These are phyloP conservation scores for Starmera quercuum DNA, from an alignment of 805 yeast species.

Conservation along the genomic window DNA sequence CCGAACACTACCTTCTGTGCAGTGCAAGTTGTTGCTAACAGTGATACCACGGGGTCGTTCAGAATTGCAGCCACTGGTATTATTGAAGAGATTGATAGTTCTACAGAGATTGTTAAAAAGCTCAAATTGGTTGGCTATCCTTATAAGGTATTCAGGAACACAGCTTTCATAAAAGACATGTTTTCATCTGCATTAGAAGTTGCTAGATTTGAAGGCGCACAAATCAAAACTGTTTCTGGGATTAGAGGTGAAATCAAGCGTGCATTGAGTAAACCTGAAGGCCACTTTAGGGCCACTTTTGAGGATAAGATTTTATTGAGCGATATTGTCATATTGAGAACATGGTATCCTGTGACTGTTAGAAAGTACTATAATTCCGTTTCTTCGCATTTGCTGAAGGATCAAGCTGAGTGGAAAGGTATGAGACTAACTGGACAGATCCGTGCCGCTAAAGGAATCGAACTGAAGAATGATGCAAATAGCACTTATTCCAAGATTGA, in stretches of 20 bases:
- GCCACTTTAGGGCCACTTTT: constrained; percentile 91
- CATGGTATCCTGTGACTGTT: constrained; percentile 94
- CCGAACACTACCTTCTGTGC: constrained; percentile 98
- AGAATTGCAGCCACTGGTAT: constrained; percentile 96
- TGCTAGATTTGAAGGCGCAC: constrained; percentile 97
- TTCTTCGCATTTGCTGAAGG: constrained; percentile 69
- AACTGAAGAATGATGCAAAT: constrained; percentile 51
- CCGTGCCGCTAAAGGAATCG: constrained; percentile 64
- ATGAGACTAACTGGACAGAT: constrained; percentile 94
- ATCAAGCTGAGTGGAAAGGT: constrained; percentile 90
- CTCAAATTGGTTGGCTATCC: constrained; percentile 94
- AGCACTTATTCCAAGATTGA: constrained; percentile 64
- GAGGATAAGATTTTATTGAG: constrained; percentile 91
- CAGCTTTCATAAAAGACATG: constrained; percentile 97
- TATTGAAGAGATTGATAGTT: constrained; percentile 85
- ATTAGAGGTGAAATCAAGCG: constrained; percentile 96
- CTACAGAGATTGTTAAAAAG: constrained; percentile 89
- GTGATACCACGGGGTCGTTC: constrained; percentile 81
- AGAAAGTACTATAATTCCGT: constrained; percentile 94
- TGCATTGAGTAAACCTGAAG: constrained; percentile 91
- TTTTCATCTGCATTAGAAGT: constrained; percentile 87
- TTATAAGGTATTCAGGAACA: constrained; percentile 85
- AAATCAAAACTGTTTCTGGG: constrained; percentile 93
- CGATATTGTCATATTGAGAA: constrained; percentile 82
- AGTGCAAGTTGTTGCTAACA: constrained; percentile 77